Conservation (phyloP, 352 stramenopile species). For the Pythium apleroticum region DNA sequence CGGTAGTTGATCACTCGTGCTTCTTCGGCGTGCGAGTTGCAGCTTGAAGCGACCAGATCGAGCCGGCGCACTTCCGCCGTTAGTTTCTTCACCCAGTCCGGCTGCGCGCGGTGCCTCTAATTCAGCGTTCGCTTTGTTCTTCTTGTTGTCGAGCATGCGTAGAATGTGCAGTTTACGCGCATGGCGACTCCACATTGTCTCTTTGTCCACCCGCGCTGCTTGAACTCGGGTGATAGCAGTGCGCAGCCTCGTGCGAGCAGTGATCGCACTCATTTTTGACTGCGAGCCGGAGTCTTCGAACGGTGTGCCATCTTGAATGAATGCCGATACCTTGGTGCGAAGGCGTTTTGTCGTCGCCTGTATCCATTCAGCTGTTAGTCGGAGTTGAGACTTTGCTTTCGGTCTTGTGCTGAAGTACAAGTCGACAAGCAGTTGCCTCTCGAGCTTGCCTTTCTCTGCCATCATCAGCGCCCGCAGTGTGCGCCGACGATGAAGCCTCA, state of each 20-base stretch:
- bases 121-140: slow-evolving; percentile 7
- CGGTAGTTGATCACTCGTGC: background rate
- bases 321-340: slow-evolving; percentile 58
- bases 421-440: slow-evolving; percentile 2
- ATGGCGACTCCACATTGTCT: slow-evolving; percentile 16
- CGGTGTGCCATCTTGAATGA: slow-evolving; percentile 35
- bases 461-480: slow-evolving; percentile 2
- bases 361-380: background rate
- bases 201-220: slow-evolving; percentile 5
- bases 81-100: background rate
- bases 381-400: background rate
- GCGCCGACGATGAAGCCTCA: slow-evolving; percentile 26
- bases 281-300: background rate
- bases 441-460: slow-evolving; percentile 19
- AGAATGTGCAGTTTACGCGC: slow-evolving; percentile 10
- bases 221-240: background rate
- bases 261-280: background rate
- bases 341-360: slow-evolving; percentile 48
- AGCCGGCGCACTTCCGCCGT: background rate
- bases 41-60: background rate
- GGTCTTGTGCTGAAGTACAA: background rate
- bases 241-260: background rate
- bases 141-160: slow-evolving; percentile 13
- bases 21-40: slow-evolving; percentile 5
- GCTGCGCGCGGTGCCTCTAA: background rate